phyloP scores from a whole-genome alignment of 305 asterid species.

The Andrographis paniculata region DNA sequence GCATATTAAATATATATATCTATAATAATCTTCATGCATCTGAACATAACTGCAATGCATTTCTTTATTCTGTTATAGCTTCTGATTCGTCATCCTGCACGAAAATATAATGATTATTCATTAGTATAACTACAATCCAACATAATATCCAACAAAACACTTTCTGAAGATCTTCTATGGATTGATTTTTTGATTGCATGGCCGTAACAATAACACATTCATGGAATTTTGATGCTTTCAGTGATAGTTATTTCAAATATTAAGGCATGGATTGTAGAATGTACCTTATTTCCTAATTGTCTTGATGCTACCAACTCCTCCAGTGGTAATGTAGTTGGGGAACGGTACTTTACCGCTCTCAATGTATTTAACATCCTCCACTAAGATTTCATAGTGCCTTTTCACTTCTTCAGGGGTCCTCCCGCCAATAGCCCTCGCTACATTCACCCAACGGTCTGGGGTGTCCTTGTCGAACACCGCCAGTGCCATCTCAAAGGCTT shows the following conservation, averaged over 20 bases:
- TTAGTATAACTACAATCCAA: too few species aligned
- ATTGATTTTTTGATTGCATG: too few species aligned
- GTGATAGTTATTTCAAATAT: too few species aligned
- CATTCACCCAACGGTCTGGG: slow-evolving; percentile 88
- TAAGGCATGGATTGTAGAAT: too few species aligned
- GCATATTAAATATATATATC: slow-evolving; percentile 3
- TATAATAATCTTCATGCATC: slow-evolving; percentile 3
- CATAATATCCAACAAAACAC: too few species aligned
- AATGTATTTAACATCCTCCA: slow-evolving; percentile 52
- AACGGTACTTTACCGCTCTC: slow-evolving; percentile 69
- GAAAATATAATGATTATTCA: background rate
- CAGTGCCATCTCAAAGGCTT: slow-evolving; percentile 81
- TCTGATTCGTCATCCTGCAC: slow-evolving; percentile 33
- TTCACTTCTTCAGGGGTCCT: slow-evolving; percentile 70
- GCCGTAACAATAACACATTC: too few species aligned
- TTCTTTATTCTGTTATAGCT: slow-evolving; percentile 15
- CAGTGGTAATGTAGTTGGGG: slow-evolving; percentile 51
- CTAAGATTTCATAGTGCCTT: slow-evolving; percentile 57
- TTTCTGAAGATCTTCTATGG: too few species aligned
- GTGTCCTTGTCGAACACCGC: slow-evolving; percentile 71
- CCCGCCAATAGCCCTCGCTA: slow-evolving; percentile 74
- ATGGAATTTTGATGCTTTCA: too few species aligned
- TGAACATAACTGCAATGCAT: slow-evolving; percentile 8
- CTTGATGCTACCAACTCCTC: slow-evolving; percentile 17
- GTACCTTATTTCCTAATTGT: slow-evolving; percentile 10